Evolutionary conservation across 805 yeast genomes (phyloP), one percentile per base, ranked within the genome.

Genomic region (Wickerhamomyces rabaulensis): DNA sequence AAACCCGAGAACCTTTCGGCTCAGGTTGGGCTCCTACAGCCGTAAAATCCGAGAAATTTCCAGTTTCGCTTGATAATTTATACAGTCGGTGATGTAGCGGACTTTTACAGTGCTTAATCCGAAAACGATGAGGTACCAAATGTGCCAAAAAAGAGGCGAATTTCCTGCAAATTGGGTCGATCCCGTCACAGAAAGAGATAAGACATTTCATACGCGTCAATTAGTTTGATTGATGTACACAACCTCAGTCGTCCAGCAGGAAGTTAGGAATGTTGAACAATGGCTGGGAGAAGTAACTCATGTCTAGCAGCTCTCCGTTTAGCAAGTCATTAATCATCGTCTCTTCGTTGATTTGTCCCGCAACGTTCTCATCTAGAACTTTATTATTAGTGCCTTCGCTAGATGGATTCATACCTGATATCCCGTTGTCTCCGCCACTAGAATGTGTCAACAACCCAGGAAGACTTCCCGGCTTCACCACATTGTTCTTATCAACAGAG

Each of bases 221-320:
- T n/a, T n/a, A n/a, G n/a, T 25, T 25, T 25, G 27, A 25, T 9
- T n/a, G n/a, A 9, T 25, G 13, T 27, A 33, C 20, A 33, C 21
- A 15, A 12, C 9, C 12, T 17, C 10, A 26, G 21, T 42, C 47
- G 39, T 43, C 43, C 39, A 46, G 19, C 15, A 46, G 20, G 15
- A 40, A 41, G 16, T 39, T 41, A 9, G 52, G 52, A 16, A 49
- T 43, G n/a, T 46, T 46, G 38, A 46, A 49, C 12, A 49, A 38
- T 8, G 40, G 44, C 19, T 49, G 47, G 3, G 47, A 39, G 22
- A 46, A 49, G 15, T 42, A 41, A 21, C 39, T 42, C 47, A 46
- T 38, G 22, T 46, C 49, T 2, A 49, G n/a, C 8, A 46, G 6
- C 3, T 49, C 52, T 17, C 39, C 36, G 21, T 27, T 27, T 13